These are phyloP conservation scores for Pseudozyma thailandica DNA, from an alignment of 1,284 basidiomycete species.

Conservation along the genomic window DNA sequence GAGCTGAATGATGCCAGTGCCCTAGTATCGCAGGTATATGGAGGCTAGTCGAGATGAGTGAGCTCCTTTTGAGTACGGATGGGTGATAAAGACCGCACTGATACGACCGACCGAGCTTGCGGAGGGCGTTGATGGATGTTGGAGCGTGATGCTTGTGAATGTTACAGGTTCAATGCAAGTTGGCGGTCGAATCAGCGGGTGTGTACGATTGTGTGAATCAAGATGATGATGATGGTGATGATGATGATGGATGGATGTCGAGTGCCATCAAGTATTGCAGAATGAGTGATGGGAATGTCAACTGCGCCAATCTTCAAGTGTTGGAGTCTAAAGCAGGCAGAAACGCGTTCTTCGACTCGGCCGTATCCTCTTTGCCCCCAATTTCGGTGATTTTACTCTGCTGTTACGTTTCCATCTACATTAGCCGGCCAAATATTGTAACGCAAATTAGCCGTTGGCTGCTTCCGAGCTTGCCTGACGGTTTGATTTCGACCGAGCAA, in stretches of 20 bases:
- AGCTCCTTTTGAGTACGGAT: not conserved
- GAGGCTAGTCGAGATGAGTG: not conserved
- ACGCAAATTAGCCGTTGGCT: slow-evolving; percentile 21
- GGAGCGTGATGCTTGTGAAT: not conserved
- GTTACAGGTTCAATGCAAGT: not conserved
- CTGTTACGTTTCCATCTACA: not conserved
- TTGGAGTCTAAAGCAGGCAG: slow-evolving; percentile 10
- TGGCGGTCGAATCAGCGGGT: slow-evolving; percentile 9
- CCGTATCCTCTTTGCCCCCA: slow-evolving; percentile 5
- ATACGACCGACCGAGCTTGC: slow-evolving; percentile 1
- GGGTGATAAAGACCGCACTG: slow-evolving; percentile 5
- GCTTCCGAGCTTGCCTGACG: too few relatives aligned
- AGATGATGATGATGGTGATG: too few relatives aligned
- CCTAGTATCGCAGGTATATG: too few relatives aligned
- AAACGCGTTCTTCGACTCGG: slow-evolving; percentile 38
- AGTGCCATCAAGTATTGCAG: not conserved
- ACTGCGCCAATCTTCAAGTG: slow-evolving; percentile 10
- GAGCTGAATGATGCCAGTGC: too few relatives aligned
- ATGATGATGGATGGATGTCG: slow-evolving; percentile 15
- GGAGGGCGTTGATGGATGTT: not conserved
- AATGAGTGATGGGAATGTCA: not conserved
- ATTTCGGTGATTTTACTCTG: too few relatives aligned
- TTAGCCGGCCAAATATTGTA: slow-evolving; percentile 24
- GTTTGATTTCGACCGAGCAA: not conserved
- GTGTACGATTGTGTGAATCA: not conserved